Base-by-base conservation (phyloP, 1,284 basidiomycete genomes). In the Ceratobasidium sp. region DNA sequence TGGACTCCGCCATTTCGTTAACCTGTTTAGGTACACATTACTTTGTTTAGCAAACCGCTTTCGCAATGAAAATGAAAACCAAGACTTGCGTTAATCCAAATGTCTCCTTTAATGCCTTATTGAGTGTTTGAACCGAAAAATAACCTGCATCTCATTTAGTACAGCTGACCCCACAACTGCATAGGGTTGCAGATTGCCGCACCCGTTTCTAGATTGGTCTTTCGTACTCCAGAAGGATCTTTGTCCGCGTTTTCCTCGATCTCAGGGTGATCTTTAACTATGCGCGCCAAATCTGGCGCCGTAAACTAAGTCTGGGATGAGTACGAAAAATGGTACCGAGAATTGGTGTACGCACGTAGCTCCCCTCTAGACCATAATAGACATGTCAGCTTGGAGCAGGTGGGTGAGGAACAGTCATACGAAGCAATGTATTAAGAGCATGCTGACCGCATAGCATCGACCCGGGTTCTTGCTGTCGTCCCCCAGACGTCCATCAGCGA, bases 361-460 rank as follows among this genome's bases (percentile, higher is more conserved):
- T 85, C 74, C 87, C 89, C 81, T 92, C 90, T 91, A 77, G 74
- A 77, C 46, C 57, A 58, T 48, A 74, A 36, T 69, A 60, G 4
- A 55, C 26, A 70, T 14, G 18, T 64, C 34, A 45, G 39, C 34
- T 36, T 16, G 43, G 59, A 28, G 30, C 36, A 39, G 14, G 52
- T 65, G n/a, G 46, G 39, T 61, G 57, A 48, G 75, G 71, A 60
- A 69, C 21, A 30, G n/a, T n/a, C 21, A 23, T 28, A 84, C 88
- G 77, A 76, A 92, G 91, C 92, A 46, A 93, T 83, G n/a, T 93
- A 79, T 94, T 94, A 36, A 94, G 82, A 12, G 92, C 91, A 81
- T 94, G 91, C 77, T 93, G 92, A n/a, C 92, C 92, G 78, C 92
- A 94, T 50, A 93, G 85, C 87, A 91, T 92, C 1, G 91, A 92